Percentiles rank a stretch among this genome's conserved stretches.
phyloP scores from a whole-genome alignment of 495 filamentous ascomycete species.

The Bathelium albidoporum region DNA sequence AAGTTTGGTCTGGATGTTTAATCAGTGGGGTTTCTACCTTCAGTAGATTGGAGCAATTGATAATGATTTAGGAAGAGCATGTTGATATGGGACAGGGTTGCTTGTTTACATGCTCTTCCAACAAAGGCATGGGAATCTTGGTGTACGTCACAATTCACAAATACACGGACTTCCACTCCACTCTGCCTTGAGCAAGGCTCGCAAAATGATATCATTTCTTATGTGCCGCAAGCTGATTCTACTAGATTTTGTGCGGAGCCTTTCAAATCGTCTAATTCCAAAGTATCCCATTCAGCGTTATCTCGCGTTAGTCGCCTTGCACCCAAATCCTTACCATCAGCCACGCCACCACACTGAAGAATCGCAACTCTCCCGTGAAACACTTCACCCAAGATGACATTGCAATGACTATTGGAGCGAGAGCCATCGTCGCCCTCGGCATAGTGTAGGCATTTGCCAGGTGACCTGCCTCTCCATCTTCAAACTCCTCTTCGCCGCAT shows the following conservation, averaged over 20 bases:
- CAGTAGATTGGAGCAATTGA: not conserved
- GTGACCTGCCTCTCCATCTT: not conserved
- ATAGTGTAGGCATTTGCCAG: not conserved
- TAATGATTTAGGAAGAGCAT: not conserved
- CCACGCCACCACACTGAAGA: not conserved
- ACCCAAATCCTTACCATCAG: not conserved
- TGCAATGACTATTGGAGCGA: not conserved
- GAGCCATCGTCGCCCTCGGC: not conserved
- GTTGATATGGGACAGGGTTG: not conserved
- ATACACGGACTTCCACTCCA: not conserved
- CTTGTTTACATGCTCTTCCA: not conserved
- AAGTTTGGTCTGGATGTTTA: slow-evolving; percentile 71
- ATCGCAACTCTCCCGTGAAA: not conserved
- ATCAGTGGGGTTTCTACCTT: slow-evolving; percentile 59
- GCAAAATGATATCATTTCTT: not conserved
- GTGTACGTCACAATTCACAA: too few relatives aligned
- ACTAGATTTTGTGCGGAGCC: not conserved
- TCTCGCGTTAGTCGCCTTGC: not conserved
- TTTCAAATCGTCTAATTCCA: not conserved
- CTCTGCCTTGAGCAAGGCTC: not conserved
- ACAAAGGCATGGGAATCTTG: not conserved
- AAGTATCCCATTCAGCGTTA: not conserved
- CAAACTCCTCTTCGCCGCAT: not conserved
- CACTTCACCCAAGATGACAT: not conserved
- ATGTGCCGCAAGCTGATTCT: not conserved